Percentiles rank a stretch among this genome's conserved stretches.
phyloP scores from a whole-genome alignment of 2,329 filamentous ascomycete species.

The Botryotinia narcissicola region DNA sequence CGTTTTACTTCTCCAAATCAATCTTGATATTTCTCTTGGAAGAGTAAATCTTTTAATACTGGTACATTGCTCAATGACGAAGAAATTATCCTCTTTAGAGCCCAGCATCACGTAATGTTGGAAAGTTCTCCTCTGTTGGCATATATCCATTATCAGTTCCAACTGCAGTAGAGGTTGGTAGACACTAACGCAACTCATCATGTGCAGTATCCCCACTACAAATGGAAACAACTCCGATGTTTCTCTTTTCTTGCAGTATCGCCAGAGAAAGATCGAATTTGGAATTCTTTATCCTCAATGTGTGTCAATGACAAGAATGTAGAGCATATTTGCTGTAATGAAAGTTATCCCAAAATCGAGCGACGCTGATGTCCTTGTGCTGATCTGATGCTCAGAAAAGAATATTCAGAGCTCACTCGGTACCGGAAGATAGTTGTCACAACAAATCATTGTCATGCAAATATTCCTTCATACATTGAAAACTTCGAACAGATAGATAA shows the following conservation, averaged over 20 bases:
- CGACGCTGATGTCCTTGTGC: background rate
- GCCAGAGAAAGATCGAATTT: too few relatives aligned
- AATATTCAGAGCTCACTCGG: background rate
- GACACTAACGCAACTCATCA: background rate
- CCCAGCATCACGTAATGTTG: background rate
- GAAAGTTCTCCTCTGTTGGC: background rate
- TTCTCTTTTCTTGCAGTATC: too few relatives aligned
- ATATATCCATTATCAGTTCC: background rate
- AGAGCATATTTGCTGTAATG: background rate
- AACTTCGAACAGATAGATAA: background rate
- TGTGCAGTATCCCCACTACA: background rate
- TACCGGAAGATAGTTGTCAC: background rate
- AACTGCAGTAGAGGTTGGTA: background rate
- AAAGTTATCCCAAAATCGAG: background rate
- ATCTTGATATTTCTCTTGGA: too few relatives aligned
- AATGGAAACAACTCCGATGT: background rate
- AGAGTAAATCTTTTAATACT: background rate
- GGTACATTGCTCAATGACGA: background rate
- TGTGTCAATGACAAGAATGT: too few relatives aligned
- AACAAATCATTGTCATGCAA: too few relatives aligned
- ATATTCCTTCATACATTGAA: background rate
- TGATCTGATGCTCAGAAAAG: background rate
- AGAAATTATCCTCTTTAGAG: rapidly evolving
- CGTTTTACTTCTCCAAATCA: background rate
- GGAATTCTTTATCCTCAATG: too few relatives aligned